phyloP scores from a whole-genome alignment of 2,329 filamentous ascomycete genomes.

The Ceratocystis diversiconidia region DNA sequence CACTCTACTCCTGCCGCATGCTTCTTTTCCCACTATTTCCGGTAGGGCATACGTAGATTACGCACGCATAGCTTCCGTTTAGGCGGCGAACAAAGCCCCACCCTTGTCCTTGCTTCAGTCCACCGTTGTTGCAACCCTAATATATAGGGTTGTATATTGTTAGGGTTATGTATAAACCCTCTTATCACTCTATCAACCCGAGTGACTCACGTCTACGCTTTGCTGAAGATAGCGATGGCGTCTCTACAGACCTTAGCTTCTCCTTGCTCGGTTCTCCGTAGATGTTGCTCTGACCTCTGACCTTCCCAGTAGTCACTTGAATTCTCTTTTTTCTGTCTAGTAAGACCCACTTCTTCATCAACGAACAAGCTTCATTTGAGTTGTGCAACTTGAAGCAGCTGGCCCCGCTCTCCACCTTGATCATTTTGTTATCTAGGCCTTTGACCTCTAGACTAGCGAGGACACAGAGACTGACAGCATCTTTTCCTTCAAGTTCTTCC shows the following conservation, averaged over 20 bases:
- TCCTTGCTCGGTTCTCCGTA: background rate
- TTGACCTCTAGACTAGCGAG: no score
- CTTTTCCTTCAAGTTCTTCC: no score
- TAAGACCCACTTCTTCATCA: no score
- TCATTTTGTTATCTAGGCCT: background rate
- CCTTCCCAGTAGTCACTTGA: background rate
- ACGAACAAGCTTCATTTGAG: no score
- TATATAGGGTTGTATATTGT: background rate
- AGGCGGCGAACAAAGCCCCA: background rate
- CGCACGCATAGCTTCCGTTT: background rate
- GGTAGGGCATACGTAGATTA: background rate
- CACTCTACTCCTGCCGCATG: background rate
- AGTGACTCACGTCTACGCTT: slow-evolving; percentile 5
- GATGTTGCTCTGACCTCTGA: background rate
- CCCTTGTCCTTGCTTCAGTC: no score
- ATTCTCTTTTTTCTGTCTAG: no score
- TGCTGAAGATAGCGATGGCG: background rate
- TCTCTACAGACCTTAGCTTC: background rate
- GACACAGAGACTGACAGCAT: no score
- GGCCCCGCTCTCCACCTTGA: background rate
- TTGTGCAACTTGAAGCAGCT: no score
- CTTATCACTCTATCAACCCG: background rate
- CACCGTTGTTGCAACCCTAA: background rate
- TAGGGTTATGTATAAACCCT: background rate
- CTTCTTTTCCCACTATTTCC: background rate